phyloP scores from a whole-genome alignment of 2,329 filamentous ascomycete species.

The Metarhizium humberi region DNA sequence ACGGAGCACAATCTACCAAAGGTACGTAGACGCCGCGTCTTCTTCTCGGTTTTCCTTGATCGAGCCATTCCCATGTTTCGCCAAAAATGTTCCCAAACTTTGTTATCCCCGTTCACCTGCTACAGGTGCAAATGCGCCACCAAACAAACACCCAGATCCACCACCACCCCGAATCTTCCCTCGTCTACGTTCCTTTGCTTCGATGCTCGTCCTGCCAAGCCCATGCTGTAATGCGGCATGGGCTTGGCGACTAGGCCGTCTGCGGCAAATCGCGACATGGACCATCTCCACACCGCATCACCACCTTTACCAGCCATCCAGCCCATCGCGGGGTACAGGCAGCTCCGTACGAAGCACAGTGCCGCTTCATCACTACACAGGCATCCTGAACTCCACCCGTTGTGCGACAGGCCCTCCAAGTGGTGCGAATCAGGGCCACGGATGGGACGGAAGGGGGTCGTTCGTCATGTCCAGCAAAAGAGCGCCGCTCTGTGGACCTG shows the following conservation, averaged over 20 bases:
- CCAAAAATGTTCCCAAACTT: neutral
- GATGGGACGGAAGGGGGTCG: neutral
- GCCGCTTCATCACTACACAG: neutral
- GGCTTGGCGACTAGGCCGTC: constrained; percentile 3
- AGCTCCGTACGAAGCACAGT: neutral
- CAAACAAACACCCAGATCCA: neutral
- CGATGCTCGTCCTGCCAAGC: neutral
- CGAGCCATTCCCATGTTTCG: neutral
- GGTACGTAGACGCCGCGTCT: constrained; percentile 1
- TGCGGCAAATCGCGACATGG: constrained; percentile 1
- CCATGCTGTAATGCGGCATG: neutral
- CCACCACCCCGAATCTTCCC: neutral
- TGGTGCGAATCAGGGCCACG: neutral
- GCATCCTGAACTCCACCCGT: constrained; percentile 1
- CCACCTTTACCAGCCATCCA: neutral
- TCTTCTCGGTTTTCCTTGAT: neutral
- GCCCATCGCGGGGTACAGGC: neutral
- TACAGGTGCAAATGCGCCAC: neutral
- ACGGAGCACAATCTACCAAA: neutral
- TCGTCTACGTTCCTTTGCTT: neutral
- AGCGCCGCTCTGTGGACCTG: constrained; percentile 10
- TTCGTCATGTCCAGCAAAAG: neutral
- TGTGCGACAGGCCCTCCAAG: neutral
- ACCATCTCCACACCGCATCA: neutral
- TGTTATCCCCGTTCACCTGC: no score